Conservation (phyloP, 352 stramenopile species). For the Phytophthora litchii region DNA sequence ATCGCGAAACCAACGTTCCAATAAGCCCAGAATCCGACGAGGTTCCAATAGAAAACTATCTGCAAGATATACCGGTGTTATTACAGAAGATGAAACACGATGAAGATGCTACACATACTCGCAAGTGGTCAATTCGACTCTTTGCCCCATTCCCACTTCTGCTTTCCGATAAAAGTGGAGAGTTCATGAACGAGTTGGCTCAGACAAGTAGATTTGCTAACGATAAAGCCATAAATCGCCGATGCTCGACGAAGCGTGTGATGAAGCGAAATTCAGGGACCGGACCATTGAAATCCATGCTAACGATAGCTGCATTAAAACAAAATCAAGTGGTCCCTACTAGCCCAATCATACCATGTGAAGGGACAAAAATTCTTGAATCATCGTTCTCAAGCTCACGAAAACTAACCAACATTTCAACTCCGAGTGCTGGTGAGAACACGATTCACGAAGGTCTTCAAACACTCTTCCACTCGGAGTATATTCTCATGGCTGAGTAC, state of each 20-base stretch:
- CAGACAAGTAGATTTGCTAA: not conserved
- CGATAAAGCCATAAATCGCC: slow-evolving; percentile 2
- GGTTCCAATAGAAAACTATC: not conserved
- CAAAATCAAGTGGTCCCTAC: slow-evolving; percentile 6
- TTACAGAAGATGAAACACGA: not conserved
- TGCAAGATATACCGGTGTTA: slow-evolving; percentile 3
- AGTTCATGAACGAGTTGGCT: slow-evolving; percentile 1
- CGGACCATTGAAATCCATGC: not conserved
- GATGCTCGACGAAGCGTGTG: not conserved
- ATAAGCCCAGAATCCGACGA: not conserved
- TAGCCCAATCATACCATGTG: not conserved
- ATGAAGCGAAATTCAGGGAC: not conserved
- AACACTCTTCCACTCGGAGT: slow-evolving; percentile 37
- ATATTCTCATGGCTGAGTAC: slow-evolving; percentile 32
- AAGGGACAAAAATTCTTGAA: not conserved
- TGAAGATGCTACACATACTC: not conserved
- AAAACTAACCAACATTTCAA: not conserved
- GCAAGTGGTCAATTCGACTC: not conserved
- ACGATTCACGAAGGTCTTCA: slow-evolving; percentile 7
- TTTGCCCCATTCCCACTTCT: slow-evolving; percentile 18
- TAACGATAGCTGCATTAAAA: not conserved
- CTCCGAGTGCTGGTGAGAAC: not conserved
- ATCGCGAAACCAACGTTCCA: not conserved
- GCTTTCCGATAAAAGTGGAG: not conserved
- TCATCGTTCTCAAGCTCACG: not conserved